Percentiles rank a stretch among this genome's conserved stretches.
Evolutionary conservation across 345 rosid genomes (phyloP).

Genomic region (Trapa bicornis): DNA sequence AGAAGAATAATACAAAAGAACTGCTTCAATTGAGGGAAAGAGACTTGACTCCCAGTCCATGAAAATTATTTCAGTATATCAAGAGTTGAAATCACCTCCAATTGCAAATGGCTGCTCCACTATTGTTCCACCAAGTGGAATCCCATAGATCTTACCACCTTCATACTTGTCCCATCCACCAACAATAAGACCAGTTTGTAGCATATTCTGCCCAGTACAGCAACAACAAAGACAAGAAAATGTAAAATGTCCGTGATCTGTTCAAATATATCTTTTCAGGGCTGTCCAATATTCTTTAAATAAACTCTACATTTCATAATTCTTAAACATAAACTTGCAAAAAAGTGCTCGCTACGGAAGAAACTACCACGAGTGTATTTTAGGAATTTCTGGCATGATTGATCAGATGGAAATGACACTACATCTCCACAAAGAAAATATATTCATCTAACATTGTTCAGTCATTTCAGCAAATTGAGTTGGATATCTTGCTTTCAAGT

Average conservation of each 20-base stretch:
- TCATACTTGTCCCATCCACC: constrained; percentile 99
- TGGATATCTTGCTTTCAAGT: not conserved
- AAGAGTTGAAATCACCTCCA: constrained; percentile 47
- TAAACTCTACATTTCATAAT: not conserved
- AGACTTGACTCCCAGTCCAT: not conserved
- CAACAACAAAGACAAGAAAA: not conserved
- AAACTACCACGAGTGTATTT: not conserved
- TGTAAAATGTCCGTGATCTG: not conserved
- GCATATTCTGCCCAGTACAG: constrained; percentile 47
- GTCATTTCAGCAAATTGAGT: not conserved
- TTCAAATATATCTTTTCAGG: not conserved
- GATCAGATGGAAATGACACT: not conserved
- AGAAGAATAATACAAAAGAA: not conserved
- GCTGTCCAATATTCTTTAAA: not conserved
- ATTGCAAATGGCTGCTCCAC: constrained; percentile 91
- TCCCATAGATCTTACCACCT: constrained; percentile 88
- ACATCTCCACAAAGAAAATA: not conserved
- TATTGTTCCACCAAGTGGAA: constrained; percentile 95
- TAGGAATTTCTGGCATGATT: not conserved
- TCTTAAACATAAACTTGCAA: not conserved
- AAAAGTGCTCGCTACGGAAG: not conserved
- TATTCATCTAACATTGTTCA: not conserved
- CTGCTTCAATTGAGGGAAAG: not conserved
- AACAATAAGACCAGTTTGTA: constrained; percentile 87
- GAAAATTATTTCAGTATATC: not conserved